These are phyloP conservation scores for Apiotrichum gracile DNA, from an alignment of 1,284 basidiomycete species.

Conservation along the genomic window DNA sequence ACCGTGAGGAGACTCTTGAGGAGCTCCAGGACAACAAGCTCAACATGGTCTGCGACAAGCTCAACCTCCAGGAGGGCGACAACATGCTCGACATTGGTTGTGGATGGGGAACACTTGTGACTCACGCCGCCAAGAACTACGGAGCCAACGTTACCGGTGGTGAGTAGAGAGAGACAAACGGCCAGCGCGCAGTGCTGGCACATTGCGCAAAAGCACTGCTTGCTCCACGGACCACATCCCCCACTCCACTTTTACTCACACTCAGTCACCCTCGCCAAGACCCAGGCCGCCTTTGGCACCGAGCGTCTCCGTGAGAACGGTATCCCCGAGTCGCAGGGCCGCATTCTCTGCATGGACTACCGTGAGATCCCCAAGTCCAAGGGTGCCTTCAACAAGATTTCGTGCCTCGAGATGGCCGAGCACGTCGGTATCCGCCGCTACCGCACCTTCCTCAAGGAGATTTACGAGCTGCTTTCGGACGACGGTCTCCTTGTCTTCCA, in stretches of 20 bases:
- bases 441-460: slow-evolving; percentile 76
- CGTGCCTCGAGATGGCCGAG: slow-evolving; percentile 98
- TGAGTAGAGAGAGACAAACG: slow-evolving; percentile 4
- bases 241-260: not conserved
- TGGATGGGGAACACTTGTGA: slow-evolving; percentile 93
- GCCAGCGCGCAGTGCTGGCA: not conserved
- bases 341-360: slow-evolving; percentile 92
- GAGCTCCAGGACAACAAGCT: slow-evolving; percentile 99
- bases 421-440: slow-evolving; percentile 96
- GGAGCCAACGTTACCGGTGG: slow-evolving; percentile 83
- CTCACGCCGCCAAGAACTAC: slow-evolving; percentile 97
- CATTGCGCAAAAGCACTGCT: not conserved
- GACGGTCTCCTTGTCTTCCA: slow-evolving; percentile 93
- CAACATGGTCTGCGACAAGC: slow-evolving; percentile 88
- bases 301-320: slow-evolving; percentile 79
- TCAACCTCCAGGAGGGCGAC: slow-evolving; percentile 76
- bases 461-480: slow-evolving; percentile 91
- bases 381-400: slow-evolving; percentile 88
- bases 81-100: slow-evolving; percentile 86
- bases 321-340: slow-evolving; percentile 66
- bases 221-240: slow-evolving; percentile 5
- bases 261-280: slow-evolving; percentile 74
- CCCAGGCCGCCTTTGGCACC: slow-evolving; percentile 90
- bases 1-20: slow-evolving; percentile 78
- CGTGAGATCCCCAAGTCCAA: slow-evolving; percentile 79